phyloP scores from a whole-genome alignment of 2,329 filamentous ascomycete genomes.

The Aquanectria penicillioides region DNA sequence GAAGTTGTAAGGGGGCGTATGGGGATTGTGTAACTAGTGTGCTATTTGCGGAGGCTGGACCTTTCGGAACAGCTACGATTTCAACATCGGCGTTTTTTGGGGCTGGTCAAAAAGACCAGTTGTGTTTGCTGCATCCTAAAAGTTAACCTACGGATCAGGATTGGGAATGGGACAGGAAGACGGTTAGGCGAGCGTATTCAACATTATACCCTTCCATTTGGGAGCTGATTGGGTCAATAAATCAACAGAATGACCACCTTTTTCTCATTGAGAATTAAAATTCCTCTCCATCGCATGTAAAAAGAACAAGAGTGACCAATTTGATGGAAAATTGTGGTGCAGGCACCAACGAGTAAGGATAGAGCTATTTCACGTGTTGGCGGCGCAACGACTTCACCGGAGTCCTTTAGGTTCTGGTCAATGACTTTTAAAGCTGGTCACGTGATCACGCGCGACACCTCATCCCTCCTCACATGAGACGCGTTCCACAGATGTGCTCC shows the following conservation, averaged over 20 bases:
- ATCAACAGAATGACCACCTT: conserved; percentile 43
- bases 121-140: conserved; percentile 51
- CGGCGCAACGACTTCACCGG: not conserved
- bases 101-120: conserved; percentile 49
- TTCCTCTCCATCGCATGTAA: not conserved
- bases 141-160: conserved; percentile 47
- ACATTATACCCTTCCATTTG: conserved; percentile 50
- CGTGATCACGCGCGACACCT: conserved; percentile 34
- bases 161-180: conserved; percentile 39
- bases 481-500: conserved; percentile 20
- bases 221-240: conserved; percentile 42
- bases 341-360: too few relatives aligned
- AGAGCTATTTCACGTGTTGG: not conserved
- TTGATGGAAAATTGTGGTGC: too few relatives aligned
- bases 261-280: conserved; percentile 37
- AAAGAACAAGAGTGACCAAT: too few relatives aligned
- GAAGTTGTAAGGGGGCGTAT: conserved; percentile 33
- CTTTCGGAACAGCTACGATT: conserved; percentile 58
- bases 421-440: conserved; percentile 26
- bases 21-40: conserved; percentile 45
- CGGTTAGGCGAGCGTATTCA: conserved; percentile 51
- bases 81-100: conserved; percentile 68
- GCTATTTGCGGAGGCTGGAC: conserved; percentile 49
- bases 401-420: not conserved
- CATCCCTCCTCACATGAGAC: conserved; percentile 25